Base-by-base conservation (phyloP, 1,284 basidiomycete species). In the Microbotryomycetes sp. region DNA sequence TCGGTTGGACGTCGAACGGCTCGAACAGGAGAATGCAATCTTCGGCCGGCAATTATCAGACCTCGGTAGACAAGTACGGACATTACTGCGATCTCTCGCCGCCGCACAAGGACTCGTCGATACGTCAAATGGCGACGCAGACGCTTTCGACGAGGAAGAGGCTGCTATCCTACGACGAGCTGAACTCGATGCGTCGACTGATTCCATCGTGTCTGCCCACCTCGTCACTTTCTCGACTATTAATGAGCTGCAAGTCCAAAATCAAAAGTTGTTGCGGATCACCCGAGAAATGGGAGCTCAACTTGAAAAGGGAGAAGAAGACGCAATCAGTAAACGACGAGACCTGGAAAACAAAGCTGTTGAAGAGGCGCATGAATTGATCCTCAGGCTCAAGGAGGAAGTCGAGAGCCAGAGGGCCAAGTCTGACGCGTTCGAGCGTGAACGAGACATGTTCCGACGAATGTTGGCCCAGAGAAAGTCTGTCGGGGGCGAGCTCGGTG, bases 211-310 rank as follows among this genome's bases (percentile, higher is more conserved):
- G 75, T 88, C 89, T 24, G 88, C 88, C 72, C 82, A 92, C 70
- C 83, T 98, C 15, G 88, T 97, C 51, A 83, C 91, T 27, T 98
- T 93, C 84, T 81, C 81, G 51, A 88, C 85, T 1, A 83, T 97
- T 52, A 81, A 83, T 13, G 81, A 83, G 23, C 78, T 99, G 28
- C 91, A 96, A 71, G 82, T 86, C 53, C 91, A 96, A 77, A 98
- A 98, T 74, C 85, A 88, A 75, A 87, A 88, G 68, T 78, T 97
- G 9, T 79, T 98, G 30, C 85, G 83, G 72, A 85, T 96, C 63
- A 85, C 88, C 7, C 82, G 93, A 24, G 87, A 89, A 62, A 66
- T 74, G 57, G 66, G 71, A 5, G 54, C 61, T 16, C 65, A 65
- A 59, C 73, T 77, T 71, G 78, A 78, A 64, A 67, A 71, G 31